phyloP scores from a whole-genome alignment of 2,329 filamentous ascomycete genomes.

The Botrytis byssoidea region DNA sequence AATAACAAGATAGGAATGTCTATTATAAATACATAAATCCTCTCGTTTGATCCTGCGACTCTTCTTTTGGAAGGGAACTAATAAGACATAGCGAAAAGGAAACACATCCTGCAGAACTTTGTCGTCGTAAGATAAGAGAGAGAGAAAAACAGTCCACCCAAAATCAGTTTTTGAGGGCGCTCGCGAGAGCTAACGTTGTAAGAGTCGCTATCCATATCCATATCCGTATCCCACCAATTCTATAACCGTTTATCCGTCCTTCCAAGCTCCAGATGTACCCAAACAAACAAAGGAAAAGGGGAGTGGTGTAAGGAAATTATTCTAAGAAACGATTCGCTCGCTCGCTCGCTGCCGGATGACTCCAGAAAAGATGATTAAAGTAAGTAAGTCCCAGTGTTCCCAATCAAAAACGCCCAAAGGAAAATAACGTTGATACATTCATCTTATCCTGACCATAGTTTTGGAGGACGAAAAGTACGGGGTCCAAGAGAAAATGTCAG shows the following conservation, averaged over 20 bases:
- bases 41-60: no score
- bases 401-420: not conserved
- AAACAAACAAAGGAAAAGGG: not conserved
- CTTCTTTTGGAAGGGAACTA: not conserved
- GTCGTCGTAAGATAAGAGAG: not conserved
- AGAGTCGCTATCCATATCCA: constrained; percentile 1
- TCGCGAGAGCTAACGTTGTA: constrained; percentile 19
- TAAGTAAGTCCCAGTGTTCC: not conserved
- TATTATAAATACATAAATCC: not conserved
- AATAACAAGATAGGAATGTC: not conserved
- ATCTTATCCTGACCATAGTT: not conserved
- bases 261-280: not conserved
- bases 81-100: not conserved
- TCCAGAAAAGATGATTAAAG: constrained; percentile 2
- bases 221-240: not conserved
- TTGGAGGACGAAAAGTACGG: not conserved
- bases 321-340: not conserved
- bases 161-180: not conserved
- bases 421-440: not conserved
- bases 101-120: not conserved
- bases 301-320: not conserved
- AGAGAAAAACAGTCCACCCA: not conserved
- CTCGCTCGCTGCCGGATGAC: not conserved
- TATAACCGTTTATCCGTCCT: not conserved
- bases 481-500: constrained; percentile 7